Evolutionary conservation across 176 grass and related monocot species (phyloP), one percentile per base, ranked within the genome.

Genomic region (Triticum turgidum): DNA sequence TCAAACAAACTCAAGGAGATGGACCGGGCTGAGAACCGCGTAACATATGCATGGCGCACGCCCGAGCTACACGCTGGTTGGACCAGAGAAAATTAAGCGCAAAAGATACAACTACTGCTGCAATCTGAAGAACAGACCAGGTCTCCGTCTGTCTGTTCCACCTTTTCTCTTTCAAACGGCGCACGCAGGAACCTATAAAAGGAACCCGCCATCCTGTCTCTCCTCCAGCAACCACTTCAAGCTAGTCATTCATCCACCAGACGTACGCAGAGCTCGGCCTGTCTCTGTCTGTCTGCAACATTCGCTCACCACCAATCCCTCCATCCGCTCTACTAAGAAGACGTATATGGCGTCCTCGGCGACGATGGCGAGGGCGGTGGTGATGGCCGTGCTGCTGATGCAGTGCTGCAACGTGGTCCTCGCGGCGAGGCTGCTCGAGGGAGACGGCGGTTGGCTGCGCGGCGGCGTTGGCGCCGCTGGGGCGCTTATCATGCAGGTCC

Each of bases 371-470:
- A 54, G 7, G 61, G 27, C 11, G 30, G 61, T 56, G 83, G 4
- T 77, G 61, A 7, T 77, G 11, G 61, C 61, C 61, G 72, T 85
- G 12, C 39, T 85, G 71, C 29, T 85, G 21, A 24, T 85, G 73
- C 83, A 85, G 6, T 85, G 61, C 29, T 85, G 82, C 82, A 84
- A 76, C 38, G 18, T 22, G 24, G 21, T 84, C 25, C 25, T 65
- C 0, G 59, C 82, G 18, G 71, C 70, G 39, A 47, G 82, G 59
- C 82, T 73, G 38, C 32, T 84, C 4, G 29, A 6, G 13, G 7
- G 61, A 1, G 42, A 72, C 37, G 35, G 37, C 20, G 37, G 69
- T 0, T 44, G 69, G 69, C 21, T 72, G 20, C 35, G 42, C 9
- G 30, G 65, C 30, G 15, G 15, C 65, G 39, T 39, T 38, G 69